A percentile compares a stretch with the other conserved stretches of the same genome.
These are phyloP conservation scores for Mycena indigotica DNA, from an alignment of 768 basidiomycete genomes.

Conservation along the genomic window DNA sequence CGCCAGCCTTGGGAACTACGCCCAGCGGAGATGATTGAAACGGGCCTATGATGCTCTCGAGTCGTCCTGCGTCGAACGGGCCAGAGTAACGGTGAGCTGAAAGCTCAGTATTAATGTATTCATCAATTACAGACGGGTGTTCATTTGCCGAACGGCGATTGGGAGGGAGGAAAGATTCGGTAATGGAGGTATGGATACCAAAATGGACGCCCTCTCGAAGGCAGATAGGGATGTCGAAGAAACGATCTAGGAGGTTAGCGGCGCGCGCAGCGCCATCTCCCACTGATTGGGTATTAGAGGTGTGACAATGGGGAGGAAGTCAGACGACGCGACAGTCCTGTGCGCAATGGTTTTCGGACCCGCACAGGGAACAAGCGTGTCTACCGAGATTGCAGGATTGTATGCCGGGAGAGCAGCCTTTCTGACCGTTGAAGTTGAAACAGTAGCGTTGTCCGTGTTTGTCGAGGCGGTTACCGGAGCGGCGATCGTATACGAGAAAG, in stretches of 20 bases:
- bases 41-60: conserved; percentile 28
- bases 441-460: conserved; percentile 12
- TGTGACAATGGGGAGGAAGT: conserved; percentile 26
- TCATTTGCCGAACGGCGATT: conserved; percentile 25
- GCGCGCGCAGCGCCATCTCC: conserved; percentile 9
- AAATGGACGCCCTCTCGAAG: conserved; percentile 27
- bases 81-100: conserved; percentile 14
- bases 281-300: conserved; percentile 26
- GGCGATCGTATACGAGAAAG: background rate
- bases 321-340: conserved; percentile 19
- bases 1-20: conserved; percentile 25
- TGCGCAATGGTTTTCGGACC: conserved; percentile 14
- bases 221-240: conserved; percentile 24
- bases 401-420: background rate
- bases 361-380: conserved; percentile 26
- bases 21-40: conserved; percentile 31
- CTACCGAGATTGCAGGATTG: background rate
- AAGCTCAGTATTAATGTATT: conserved; percentile 21
- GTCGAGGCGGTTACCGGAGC: background rate
- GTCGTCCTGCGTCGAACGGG: conserved; percentile 15
- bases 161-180: conserved; percentile 18
- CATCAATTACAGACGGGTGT: conserved; percentile 12
- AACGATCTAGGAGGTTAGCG: conserved; percentile 15
- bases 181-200: conserved; percentile 14
- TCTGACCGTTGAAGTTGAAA: conserved; percentile 17